Percentiles rank a stretch among this genome's conserved stretches.
Conservation (phyloP, 345 rosid genomes). For the Brassica carinata region DNA sequence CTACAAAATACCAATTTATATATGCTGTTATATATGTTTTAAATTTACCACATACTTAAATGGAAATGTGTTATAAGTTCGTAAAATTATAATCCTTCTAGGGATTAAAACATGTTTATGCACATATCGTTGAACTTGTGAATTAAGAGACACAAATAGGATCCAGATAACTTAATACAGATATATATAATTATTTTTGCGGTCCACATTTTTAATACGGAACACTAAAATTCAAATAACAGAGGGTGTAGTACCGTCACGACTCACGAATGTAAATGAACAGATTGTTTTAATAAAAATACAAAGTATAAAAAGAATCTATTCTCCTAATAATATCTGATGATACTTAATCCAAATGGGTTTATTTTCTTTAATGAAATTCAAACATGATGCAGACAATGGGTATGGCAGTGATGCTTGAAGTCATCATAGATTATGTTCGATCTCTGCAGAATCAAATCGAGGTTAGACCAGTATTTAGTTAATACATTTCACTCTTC, state of each 20-base stretch:
- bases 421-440: slow-evolving; percentile 59
- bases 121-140: background rate
- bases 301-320: background rate
- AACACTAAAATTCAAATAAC: background rate
- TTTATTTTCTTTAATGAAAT: slow-evolving; percentile 4
- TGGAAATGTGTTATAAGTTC: background rate
- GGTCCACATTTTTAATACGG: background rate
- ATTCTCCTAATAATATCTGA: background rate
- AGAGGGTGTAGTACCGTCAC: slow-evolving; percentile 8
- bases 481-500: background rate
- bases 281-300: background rate
- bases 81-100: background rate
- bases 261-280: background rate
- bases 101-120: background rate
- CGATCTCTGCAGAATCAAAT: slow-evolving; percentile 69
- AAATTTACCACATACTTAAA: background rate
- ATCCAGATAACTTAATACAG: background rate
- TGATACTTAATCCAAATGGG: background rate
- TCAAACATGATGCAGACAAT: slow-evolving; percentile 48
- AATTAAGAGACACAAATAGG: background rate
- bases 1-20: background rate
- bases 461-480: slow-evolving; percentile 43
- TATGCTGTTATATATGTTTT: background rate
- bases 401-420: slow-evolving; percentile 83
- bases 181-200: background rate